A percentile compares a stretch with the other conserved stretches of the same genome.
Conservation (phyloP, 2,329 filamentous ascomycete genomes). For the Fusarium fujikuroi region DNA sequence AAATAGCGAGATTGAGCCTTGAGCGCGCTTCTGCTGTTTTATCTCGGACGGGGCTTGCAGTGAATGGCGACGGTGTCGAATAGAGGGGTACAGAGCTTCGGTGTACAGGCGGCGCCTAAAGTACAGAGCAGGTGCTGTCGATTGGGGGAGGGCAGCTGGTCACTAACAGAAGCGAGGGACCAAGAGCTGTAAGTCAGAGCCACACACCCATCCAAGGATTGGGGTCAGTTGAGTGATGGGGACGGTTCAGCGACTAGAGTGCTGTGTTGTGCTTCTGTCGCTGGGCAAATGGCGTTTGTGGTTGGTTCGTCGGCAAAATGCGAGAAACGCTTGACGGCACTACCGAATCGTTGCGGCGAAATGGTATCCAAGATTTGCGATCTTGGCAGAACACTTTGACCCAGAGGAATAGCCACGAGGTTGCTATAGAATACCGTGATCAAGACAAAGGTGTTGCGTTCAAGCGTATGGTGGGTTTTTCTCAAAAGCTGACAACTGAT, state of each 20-base stretch:
- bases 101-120: constrained; percentile 37
- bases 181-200: constrained; percentile 32
- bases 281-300: constrained; percentile 24
- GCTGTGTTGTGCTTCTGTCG: constrained; percentile 22
- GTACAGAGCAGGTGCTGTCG: constrained; percentile 27
- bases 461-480: constrained; percentile 1
- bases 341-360: constrained; percentile 32
- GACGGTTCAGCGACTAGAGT: constrained; percentile 26
- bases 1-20: constrained; percentile 10
- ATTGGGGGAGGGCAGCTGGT: constrained; percentile 35
- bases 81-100: constrained; percentile 37
- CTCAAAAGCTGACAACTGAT: constrained; percentile 19
- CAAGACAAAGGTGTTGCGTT: constrained; percentile 13
- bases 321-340: constrained; percentile 31
- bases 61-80: constrained; percentile 21
- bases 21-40: constrained; percentile 30
- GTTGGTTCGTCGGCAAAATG: constrained; percentile 36
- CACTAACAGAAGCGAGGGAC: constrained; percentile 41
- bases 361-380: constrained; percentile 20
- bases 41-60: constrained; percentile 19
- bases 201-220: constrained; percentile 40
- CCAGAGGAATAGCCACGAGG: constrained; percentile 18
- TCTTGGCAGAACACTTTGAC: constrained; percentile 16
- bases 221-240: constrained; percentile 31
- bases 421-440: constrained; percentile 29